phyloP scores from a whole-genome alignment of 2,329 filamentous ascomycete genomes.

The Calycina marina region DNA sequence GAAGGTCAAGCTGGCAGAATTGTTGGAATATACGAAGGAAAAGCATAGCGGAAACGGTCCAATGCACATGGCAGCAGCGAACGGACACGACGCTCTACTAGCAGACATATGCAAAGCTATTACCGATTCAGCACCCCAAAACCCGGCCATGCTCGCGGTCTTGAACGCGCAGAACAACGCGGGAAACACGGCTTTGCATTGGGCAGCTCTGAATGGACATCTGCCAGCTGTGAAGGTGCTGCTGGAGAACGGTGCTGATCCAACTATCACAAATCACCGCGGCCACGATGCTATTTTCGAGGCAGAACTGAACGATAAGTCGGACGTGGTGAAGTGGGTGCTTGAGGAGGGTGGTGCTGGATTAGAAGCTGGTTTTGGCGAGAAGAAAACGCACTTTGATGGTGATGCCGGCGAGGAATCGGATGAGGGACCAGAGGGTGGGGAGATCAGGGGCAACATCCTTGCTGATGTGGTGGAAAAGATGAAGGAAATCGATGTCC shows the following conservation, averaged over 20 bases:
- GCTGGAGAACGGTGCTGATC: conserved; percentile 61
- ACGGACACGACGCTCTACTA: conserved; percentile 57
- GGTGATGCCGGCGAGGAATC: conserved; percentile 2
- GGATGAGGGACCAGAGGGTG: background rate
- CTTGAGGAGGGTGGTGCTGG: conserved; percentile 25
- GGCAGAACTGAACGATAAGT: conserved; percentile 55
- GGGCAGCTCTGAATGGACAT: conserved; percentile 84
- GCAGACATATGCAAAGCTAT: conserved; percentile 30
- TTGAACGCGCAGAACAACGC: conserved; percentile 61
- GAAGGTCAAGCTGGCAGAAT: conserved; percentile 39
- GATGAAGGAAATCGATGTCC: background rate
- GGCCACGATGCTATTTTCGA: conserved; percentile 71
- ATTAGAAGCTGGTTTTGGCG: conserved; percentile 22
- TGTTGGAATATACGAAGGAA: conserved; percentile 59
- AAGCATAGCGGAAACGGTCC: conserved; percentile 61
- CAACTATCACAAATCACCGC: conserved; percentile 64
- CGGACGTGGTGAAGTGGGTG: conserved; percentile 43
- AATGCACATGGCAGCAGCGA: conserved; percentile 85
- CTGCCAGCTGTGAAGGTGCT: conserved; percentile 65
- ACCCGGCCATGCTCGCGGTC: conserved; percentile 27
- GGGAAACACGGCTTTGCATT: conserved; percentile 86
- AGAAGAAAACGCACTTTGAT: conserved; percentile 10
- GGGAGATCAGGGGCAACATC: background rate
- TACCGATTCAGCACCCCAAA: conserved; percentile 19
- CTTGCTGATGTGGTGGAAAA: background rate